phyloP scores from a whole-genome alignment of 768 basidiomycete species.

The Phylloporus rhodoxanthus region DNA sequence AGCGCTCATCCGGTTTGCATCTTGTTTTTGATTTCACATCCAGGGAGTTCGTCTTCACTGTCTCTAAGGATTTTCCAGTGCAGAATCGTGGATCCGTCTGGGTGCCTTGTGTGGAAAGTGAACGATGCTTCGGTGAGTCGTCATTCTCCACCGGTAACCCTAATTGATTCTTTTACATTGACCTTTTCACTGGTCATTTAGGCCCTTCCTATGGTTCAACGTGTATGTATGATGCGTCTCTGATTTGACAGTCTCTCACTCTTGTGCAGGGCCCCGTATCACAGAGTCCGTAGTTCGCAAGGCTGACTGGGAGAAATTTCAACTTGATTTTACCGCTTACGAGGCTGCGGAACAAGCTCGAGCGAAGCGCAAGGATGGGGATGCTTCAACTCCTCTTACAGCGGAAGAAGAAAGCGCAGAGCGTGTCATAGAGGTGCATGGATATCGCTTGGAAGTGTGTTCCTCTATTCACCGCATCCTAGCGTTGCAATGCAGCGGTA shows the following conservation, averaged over 20 bases:
- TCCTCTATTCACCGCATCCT: neutral
- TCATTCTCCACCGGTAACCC: neutral
- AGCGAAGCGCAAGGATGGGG: neutral
- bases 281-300: slow-evolving; percentile 12
- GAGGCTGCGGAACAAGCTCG: neutral
- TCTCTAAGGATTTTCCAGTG: neutral
- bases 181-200: neutral
- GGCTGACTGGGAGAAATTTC: slow-evolving; percentile 11
- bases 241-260: neutral
- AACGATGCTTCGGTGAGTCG: slow-evolving; percentile 18
- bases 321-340: slow-evolving; percentile 1
- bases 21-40: neutral
- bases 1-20: neutral
- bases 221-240: slow-evolving; percentile 14
- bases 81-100: slow-evolving; percentile 3
- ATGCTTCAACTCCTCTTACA: neutral
- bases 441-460: neutral
- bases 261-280: slow-evolving; percentile 17
- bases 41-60: slow-evolving; percentile 14
- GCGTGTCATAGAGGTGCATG: slow-evolving; percentile 1
- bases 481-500: slow-evolving; percentile 4
- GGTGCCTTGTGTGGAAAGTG: slow-evolving; percentile 22
- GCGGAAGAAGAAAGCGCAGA: neutral
- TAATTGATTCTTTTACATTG: neutral
- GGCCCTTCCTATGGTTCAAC: neutral